Percentiles rank a stretch among this genome's conserved stretches.
Evolutionary conservation across 192 early-diverging fungal species (phyloP).

Genomic region (Rhizophagus sp.): DNA sequence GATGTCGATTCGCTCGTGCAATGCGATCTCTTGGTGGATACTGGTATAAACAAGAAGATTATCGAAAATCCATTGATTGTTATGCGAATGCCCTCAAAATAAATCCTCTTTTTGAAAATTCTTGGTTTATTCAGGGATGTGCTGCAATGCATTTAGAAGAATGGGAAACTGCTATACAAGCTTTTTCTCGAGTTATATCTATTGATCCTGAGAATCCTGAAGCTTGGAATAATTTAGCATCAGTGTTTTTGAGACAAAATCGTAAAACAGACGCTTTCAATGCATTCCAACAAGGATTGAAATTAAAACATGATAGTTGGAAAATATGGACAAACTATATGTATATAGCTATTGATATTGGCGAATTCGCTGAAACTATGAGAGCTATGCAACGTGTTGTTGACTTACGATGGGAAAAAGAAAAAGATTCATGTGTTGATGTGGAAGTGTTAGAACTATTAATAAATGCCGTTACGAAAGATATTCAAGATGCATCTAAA

Average conservation of each 20-base stretch:
- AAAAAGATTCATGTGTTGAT: slow-evolving; percentile 74
- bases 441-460: slow-evolving; percentile 76
- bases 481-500: slow-evolving; percentile 53
- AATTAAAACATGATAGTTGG: slow-evolving; percentile 78
- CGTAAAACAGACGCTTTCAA: slow-evolving; percentile 78
- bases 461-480: slow-evolving; percentile 62
- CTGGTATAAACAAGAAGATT: slow-evolving; percentile 71
- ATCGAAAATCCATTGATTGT: slow-evolving; percentile 62
- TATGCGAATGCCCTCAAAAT: slow-evolving; percentile 84
- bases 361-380: slow-evolving; percentile 81
- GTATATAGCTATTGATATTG: slow-evolving; percentile 74
- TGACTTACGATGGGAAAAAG: slow-evolving; percentile 72
- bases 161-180: slow-evolving; percentile 70
- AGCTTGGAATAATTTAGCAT: slow-evolving; percentile 96
- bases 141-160: slow-evolving; percentile 80
- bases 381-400: slow-evolving; percentile 81
- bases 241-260: slow-evolving; percentile 71
- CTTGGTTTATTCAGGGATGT: slow-evolving; percentile 97
- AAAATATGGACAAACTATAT: slow-evolving; percentile 95
- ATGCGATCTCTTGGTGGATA: slow-evolving; percentile 92
- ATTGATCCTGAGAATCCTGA: slow-evolving; percentile 85
- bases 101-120: slow-evolving; percentile 93
- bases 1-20: slow-evolving; percentile 81
- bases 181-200: slow-evolving; percentile 74
- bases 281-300: slow-evolving; percentile 79